Evolutionary conservation across 768 basidiomycete species (phyloP).

Genomic region (Cyclocybe aegerita): DNA sequence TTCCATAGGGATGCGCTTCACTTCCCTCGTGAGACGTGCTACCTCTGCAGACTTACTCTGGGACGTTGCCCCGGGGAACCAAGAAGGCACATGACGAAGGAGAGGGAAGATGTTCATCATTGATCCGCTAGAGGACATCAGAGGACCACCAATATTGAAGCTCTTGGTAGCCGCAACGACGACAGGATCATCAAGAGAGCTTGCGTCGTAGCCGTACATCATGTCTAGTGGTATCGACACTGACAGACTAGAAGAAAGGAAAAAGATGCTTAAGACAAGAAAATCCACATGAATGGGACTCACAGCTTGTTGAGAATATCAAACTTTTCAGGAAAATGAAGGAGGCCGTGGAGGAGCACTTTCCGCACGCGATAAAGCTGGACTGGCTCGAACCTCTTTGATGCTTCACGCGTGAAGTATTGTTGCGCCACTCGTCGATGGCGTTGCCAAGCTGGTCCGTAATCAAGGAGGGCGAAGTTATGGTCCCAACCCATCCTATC

Average conservation of each 20-base stretch:
- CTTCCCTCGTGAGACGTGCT: slow-evolving; percentile 10
- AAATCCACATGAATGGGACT: slow-evolving; percentile 1
- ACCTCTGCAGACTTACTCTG: slow-evolving; percentile 14
- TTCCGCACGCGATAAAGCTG: slow-evolving; percentile 27
- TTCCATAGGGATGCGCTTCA: slow-evolving; percentile 10
- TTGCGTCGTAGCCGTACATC: slow-evolving; percentile 19
- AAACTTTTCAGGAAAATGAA: slow-evolving; percentile 13
- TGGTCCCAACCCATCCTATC: slow-evolving; percentile 32
- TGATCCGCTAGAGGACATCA: slow-evolving; percentile 9
- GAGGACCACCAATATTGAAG: slow-evolving; percentile 18
- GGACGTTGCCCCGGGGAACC: slow-evolving; percentile 16
- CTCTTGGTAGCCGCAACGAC: slow-evolving; percentile 28
- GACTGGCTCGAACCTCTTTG: slow-evolving; percentile 22
- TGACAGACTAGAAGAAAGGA: neutral
- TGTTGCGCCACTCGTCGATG: slow-evolving; percentile 37
- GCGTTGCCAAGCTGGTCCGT: slow-evolving; percentile 33
- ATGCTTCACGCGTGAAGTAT: slow-evolving; percentile 26
- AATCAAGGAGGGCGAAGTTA: slow-evolving; percentile 28
- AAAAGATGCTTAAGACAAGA: no score
- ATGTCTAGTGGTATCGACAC: slow-evolving; percentile 14
- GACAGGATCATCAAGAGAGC: slow-evolving; percentile 13
- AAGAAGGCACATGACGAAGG: slow-evolving; percentile 14
- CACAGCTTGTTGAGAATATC: slow-evolving; percentile 9
- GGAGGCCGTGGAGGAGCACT: slow-evolving; percentile 24
- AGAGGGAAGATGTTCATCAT: slow-evolving; percentile 14